Base-by-base conservation (phyloP, 2,329 filamentous ascomycete genomes). In the Trichoderma koningiopsis region DNA sequence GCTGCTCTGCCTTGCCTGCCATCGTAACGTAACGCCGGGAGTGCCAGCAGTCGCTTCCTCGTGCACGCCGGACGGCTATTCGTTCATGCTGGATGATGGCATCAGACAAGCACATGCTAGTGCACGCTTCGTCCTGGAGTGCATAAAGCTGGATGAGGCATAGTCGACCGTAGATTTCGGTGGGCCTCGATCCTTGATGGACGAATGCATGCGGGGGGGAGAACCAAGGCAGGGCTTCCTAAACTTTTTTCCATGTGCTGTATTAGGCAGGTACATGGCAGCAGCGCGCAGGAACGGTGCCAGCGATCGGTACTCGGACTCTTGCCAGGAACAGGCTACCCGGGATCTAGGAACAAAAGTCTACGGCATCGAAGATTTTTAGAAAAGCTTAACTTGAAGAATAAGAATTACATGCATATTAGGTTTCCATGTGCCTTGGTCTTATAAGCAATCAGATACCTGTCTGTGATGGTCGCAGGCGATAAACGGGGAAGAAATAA, bases 261-360 rank as follows among this genome's bases (percentile, higher is more conserved):
- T 49, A 27, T 29, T 8, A 10, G 40, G 40, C 40, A 29, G 29
- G 27, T 65, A 56, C 62, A 40, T 31, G 37, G 63, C 43, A 47
- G 16, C 40, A 58, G 35, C 47, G 53, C 49, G 53, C 22, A 35
- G 27, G n/a, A 57, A 11, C 40, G 19, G 29, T 62, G 16, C 43
- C 27, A 53, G 31, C 40, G 31, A n/a, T 24, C 27, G 8, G 16
- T 22, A 35, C 27, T 24, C 40, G 27, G 53, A 14, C 53, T 47
- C 33, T n/a, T 14, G 49, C 55, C 55, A 67, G 53, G 53, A 59
- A 67, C 64, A 22, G 64, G 43, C 40, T 67, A 67, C 64, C 64
- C 64, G 53, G 64, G 29, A 67, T 67, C 64, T 56, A 67, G 64
- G 64, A 67, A 67, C 64, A 55, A 55, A 14, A 55, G 19, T n/a